Percentiles rank a stretch among this genome's conserved stretches.
These are phyloP conservation scores for Fusarium sp. DNA, from an alignment of 2,329 filamentous ascomycete genomes.

Conservation along the genomic window DNA sequence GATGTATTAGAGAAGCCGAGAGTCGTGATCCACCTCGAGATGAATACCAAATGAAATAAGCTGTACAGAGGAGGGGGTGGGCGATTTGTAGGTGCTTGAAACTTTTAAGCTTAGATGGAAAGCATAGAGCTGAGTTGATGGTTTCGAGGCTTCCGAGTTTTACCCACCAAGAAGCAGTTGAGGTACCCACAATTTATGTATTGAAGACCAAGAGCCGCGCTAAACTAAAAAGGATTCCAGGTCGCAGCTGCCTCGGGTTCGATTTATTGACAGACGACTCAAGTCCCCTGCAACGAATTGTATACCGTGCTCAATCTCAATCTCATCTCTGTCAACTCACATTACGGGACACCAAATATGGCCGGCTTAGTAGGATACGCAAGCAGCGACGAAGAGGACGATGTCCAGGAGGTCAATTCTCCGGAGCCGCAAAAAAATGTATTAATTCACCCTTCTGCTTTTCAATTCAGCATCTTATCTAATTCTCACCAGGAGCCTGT, in stretches of 20 bases:
- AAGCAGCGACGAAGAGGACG: slow-evolving; percentile 65
- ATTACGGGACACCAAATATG: slow-evolving; percentile 48
- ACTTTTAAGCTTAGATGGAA: slow-evolving; percentile 19
- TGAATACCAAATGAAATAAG: not conserved
- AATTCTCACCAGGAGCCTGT: slow-evolving; percentile 18
- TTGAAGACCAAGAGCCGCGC: slow-evolving; percentile 21
- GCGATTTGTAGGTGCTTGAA: slow-evolving; percentile 17
- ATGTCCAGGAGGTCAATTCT: slow-evolving; percentile 37
- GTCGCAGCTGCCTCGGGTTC: slow-evolving; percentile 28
- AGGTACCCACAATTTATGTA: not conserved
- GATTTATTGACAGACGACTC: not conserved
- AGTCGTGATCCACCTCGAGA: slow-evolving; percentile 4
- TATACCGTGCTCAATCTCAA: slow-evolving; percentile 4
- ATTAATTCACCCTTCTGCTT: not conserved
- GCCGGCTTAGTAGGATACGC: slow-evolving; percentile 62
- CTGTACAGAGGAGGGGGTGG: slow-evolving; percentile 26
- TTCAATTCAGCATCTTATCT: slow-evolving; percentile 7
- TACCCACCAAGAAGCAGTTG: slow-evolving; percentile 5
- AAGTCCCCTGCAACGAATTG: not conserved
- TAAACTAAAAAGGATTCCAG: slow-evolving; percentile 35
- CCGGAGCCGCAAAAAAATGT: slow-evolving; percentile 19
- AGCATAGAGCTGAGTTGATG: slow-evolving; percentile 26
- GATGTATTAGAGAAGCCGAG: not conserved
- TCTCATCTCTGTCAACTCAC: slow-evolving; percentile 6
- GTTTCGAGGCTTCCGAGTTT: slow-evolving; percentile 24